phyloP scores from a whole-genome alignment of 371 early-diverging fungal genomes.

The Mortierella sp. region DNA sequence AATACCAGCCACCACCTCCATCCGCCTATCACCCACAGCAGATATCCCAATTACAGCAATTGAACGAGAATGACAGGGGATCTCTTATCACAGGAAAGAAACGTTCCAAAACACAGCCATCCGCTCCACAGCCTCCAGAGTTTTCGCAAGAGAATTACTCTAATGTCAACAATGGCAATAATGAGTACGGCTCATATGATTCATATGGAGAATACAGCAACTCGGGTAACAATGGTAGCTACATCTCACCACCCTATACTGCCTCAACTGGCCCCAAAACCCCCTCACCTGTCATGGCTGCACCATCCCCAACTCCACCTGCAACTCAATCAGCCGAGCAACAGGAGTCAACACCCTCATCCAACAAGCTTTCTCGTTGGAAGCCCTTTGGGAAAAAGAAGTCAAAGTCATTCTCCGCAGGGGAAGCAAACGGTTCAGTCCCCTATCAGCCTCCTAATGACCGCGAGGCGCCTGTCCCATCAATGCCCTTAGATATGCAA shows the following conservation, averaged over 20 bases:
- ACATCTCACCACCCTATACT: slow-evolving; percentile 20
- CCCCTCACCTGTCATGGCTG: slow-evolving; percentile 6
- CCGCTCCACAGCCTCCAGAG: slow-evolving; percentile 7
- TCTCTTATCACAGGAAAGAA: slow-evolving; percentile 25
- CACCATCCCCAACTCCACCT: slow-evolving; percentile 23
- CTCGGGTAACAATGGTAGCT: slow-evolving; percentile 10
- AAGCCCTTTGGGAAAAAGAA: slow-evolving; percentile 48
- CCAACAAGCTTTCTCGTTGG: slow-evolving; percentile 34
- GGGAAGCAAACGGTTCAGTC: slow-evolving; percentile 7
- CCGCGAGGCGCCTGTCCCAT: slow-evolving; percentile 16
- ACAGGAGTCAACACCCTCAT: slow-evolving; percentile 11
- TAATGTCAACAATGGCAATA: not conserved
- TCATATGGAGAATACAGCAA: slow-evolving; percentile 6
- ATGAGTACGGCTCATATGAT: not conserved
- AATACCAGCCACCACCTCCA: slow-evolving; percentile 21
- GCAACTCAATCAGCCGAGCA: slow-evolving; percentile 11
- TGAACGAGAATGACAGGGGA: not conserved
- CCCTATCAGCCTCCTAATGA: slow-evolving; percentile 19
- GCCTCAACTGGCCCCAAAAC: slow-evolving; percentile 13
- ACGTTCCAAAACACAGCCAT: slow-evolving; percentile 26
- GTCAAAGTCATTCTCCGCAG: slow-evolving; percentile 37
- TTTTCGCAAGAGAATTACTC: slow-evolving; percentile 3
- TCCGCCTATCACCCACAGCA: not conserved
- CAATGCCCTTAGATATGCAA: slow-evolving; percentile 3
- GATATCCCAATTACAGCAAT: not conserved